Percentiles rank a stretch among this genome's conserved stretches.
Conservation (phyloP, 805 yeast genomes). For the Schizosaccharomyces japonicus region DNA sequence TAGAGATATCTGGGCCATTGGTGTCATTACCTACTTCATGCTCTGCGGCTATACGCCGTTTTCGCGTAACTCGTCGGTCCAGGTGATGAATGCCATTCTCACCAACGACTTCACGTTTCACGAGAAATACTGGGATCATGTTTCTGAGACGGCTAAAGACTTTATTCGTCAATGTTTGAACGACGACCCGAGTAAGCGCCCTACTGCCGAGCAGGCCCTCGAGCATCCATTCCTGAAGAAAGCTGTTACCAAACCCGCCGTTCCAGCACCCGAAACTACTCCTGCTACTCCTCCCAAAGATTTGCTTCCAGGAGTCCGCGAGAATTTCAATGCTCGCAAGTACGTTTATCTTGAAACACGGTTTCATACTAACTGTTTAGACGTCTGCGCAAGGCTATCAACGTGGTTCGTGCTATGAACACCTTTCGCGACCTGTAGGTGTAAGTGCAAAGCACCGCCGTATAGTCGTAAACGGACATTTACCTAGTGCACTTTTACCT, state of each 20-base stretch:
- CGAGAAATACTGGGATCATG: constrained; percentile 30
- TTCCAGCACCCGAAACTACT: not conserved
- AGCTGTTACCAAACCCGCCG: not conserved
- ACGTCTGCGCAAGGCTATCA: too few species aligned
- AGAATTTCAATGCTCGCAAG: constrained; percentile 8
- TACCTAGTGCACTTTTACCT: too few species aligned
- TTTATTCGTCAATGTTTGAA: constrained; percentile 33
- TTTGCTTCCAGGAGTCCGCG: constrained; percentile 15
- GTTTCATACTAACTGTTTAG: too few species aligned
- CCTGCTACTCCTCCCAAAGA: constrained; percentile 16
- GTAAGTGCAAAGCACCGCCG: too few species aligned
- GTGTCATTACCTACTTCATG: constrained; percentile 47
- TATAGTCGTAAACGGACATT: too few species aligned
- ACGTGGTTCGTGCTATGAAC: too few species aligned
- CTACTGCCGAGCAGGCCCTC: constrained; percentile 23
- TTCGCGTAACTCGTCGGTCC: constrained; percentile 46
- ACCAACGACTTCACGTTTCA: constrained; percentile 35
- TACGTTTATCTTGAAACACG: too few species aligned
- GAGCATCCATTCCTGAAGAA: constrained; percentile 23
- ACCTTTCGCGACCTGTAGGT: too few species aligned
- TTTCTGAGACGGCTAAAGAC: constrained; percentile 25
- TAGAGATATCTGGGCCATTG: constrained; percentile 50
- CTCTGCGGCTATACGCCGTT: constrained; percentile 56
- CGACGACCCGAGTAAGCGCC: constrained; percentile 23
- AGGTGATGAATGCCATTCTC: constrained; percentile 39